A percentile compares a stretch with the other conserved stretches of the same genome.
Conservation (phyloP, 225 moss, liverwort and hornwort genomes). For the Bryum argenteum region DNA sequence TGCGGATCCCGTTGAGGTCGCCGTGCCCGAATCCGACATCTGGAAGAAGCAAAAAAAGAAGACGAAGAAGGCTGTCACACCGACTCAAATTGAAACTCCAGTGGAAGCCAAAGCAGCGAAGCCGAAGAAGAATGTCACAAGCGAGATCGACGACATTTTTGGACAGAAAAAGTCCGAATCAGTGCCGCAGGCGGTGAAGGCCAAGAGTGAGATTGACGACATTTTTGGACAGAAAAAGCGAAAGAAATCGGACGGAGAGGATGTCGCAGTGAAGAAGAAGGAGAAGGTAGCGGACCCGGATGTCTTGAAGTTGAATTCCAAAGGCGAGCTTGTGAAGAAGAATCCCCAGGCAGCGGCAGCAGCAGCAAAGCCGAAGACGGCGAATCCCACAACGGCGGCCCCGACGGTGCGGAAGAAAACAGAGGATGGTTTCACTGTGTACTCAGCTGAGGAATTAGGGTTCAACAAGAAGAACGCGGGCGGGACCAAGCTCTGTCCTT, state of each 20-base stretch:
- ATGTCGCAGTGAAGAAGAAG: slow-evolving; percentile 43
- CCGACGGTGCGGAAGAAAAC: slow-evolving; percentile 61
- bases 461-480: slow-evolving; percentile 79
- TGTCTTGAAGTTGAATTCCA: slow-evolving; percentile 26
- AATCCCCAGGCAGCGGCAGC: slow-evolving; percentile 48
- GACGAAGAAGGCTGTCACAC: not conserved
- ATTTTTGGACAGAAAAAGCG: slow-evolving; percentile 71
- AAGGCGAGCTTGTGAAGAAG: slow-evolving; percentile 44
- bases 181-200: slow-evolving; percentile 14
- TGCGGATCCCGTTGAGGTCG: not conserved
- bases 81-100: no score
- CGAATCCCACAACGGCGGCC: slow-evolving; percentile 22
- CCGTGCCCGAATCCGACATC: slow-evolving; percentile 6
- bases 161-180: not conserved
- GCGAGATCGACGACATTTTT: slow-evolving; percentile 12
- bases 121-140: slow-evolving; percentile 1
- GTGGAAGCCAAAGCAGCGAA: no score
- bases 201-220: slow-evolving; percentile 69
- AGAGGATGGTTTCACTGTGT: slow-evolving; percentile 73
- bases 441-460: slow-evolving; percentile 77
- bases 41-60: not conserved
- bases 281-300: slow-evolving; percentile 34
- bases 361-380: slow-evolving; percentile 23
- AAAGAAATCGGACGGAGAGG: no score
- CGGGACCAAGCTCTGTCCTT: slow-evolving; percentile 75